A percentile compares a stretch with the other conserved stretches of the same genome.
These are phyloP conservation scores for Nicotiana paniculata DNA, from an alignment of 257 asterid species.

Conservation along the genomic window DNA sequence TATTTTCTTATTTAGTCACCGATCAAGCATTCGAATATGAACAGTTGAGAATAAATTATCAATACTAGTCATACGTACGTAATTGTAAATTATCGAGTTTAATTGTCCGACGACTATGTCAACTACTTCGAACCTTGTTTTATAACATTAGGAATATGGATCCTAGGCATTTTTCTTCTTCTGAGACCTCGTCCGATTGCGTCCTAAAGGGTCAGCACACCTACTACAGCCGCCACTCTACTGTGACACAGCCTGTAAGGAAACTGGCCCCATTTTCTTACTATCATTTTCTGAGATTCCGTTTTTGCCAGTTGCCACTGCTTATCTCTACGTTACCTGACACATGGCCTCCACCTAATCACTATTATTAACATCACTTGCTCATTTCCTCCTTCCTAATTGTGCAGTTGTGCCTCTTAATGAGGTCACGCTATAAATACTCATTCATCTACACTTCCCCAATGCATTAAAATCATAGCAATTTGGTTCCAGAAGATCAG, in stretches of 20 bases:
- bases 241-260: conserved; percentile 12
- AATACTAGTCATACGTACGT: too few species aligned
- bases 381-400: neutral
- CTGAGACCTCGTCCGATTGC: neutral
- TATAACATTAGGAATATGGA: neutral
- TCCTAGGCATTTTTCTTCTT: neutral
- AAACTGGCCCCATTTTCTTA: neutral
- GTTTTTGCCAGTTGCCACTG: neutral
- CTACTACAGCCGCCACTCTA: neutral
- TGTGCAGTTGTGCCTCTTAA: neutral
- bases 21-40: too few species aligned
- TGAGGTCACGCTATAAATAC: neutral
- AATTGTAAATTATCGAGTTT: too few species aligned
- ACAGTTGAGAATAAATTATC: too few species aligned
- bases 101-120: too few species aligned
- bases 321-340: neutral
- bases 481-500: neutral
- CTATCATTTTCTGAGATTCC: neutral
- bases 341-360: neutral
- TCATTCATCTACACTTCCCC: neutral
- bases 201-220: neutral
- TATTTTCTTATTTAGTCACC: too few species aligned
- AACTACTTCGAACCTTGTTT: conserved; percentile 16
- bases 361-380: neutral
- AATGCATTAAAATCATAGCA: neutral